phyloP scores from a whole-genome alignment of 2,329 filamentous ascomycete genomes.

The Stagonosporopsis tanaceti region DNA sequence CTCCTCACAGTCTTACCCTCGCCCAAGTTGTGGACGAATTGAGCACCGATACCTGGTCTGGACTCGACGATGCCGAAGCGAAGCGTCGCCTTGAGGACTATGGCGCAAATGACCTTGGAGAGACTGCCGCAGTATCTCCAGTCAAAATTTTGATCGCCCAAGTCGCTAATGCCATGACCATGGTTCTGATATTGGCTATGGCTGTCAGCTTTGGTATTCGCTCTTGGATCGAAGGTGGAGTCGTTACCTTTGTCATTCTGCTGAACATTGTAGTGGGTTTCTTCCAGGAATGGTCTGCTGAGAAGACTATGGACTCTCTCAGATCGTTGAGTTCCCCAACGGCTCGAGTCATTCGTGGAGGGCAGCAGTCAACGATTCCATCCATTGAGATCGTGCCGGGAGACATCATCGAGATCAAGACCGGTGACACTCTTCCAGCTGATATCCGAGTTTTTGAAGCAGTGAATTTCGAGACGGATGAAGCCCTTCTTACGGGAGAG shows the following conservation, averaged over 20 bases:
- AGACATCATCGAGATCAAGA: constrained; percentile 68
- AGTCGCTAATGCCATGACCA: constrained; percentile 79
- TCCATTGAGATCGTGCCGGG: constrained; percentile 70
- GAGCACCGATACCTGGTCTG: constrained; percentile 70
- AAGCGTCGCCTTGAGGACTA: constrained; percentile 65
- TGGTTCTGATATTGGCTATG: constrained; percentile 64
- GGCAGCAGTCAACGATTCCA: constrained; percentile 60
- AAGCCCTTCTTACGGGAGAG: constrained; percentile 75
- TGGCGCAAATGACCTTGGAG: constrained; percentile 74
- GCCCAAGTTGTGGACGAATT: constrained; percentile 64
- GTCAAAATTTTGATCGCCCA: constrained; percentile 77
- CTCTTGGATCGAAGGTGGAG: constrained; percentile 59
- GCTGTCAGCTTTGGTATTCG: constrained; percentile 57
- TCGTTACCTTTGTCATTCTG: constrained; percentile 55
- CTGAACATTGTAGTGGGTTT: constrained; percentile 58
- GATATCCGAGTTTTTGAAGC: constrained; percentile 69
- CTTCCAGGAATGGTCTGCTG: constrained; percentile 57
- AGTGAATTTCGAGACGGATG: constrained; percentile 79
- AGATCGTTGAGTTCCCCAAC: constrained; percentile 57
- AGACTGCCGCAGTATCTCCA: constrained; percentile 72
- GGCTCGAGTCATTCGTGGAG: constrained; percentile 60
- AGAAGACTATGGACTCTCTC: constrained; percentile 60
- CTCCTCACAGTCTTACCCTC: constrained; percentile 67
- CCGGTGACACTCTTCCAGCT: constrained; percentile 74
- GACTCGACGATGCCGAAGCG: constrained; percentile 68